Conservation (phyloP, 225 moss, liverwort and hornwort genomes). For the Pleurozium schreberi region DNA sequence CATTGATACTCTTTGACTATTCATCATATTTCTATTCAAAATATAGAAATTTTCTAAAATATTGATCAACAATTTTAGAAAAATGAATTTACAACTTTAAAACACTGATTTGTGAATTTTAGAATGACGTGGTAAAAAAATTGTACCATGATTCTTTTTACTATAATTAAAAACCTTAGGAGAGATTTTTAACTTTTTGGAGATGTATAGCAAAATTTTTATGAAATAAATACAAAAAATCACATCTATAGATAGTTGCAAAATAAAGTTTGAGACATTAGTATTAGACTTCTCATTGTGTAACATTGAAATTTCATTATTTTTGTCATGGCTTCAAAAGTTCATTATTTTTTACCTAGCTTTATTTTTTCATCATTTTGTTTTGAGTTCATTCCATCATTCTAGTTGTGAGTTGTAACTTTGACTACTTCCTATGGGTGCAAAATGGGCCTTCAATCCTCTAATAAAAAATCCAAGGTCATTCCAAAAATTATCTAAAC, state of each 20-base stretch:
- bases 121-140: rapidly evolving
- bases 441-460: neutral
- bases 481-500: neutral
- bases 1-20: too few relatives aligned
- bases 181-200: neutral
- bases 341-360: too few relatives aligned
- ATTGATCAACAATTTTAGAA: neutral
- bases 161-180: neutral
- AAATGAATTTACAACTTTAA: neutral
- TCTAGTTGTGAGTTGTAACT: neutral
- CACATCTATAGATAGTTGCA: neutral
- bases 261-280: neutral
- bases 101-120: neutral
- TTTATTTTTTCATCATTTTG: neutral
- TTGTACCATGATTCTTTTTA: neutral
- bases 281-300: rapidly evolving
- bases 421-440: neutral
- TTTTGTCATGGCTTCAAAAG: neutral
- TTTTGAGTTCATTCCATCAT: neutral
- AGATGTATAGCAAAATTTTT: too few relatives aligned
- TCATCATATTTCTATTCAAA: neutral
- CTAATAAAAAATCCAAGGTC: neutral
- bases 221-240: neutral
- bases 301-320: neutral
- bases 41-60: rapidly evolving